Percentiles rank a stretch among this genome's conserved stretches.
phyloP scores from a whole-genome alignment of 805 yeast species.

The Teunomyces cretensis region DNA sequence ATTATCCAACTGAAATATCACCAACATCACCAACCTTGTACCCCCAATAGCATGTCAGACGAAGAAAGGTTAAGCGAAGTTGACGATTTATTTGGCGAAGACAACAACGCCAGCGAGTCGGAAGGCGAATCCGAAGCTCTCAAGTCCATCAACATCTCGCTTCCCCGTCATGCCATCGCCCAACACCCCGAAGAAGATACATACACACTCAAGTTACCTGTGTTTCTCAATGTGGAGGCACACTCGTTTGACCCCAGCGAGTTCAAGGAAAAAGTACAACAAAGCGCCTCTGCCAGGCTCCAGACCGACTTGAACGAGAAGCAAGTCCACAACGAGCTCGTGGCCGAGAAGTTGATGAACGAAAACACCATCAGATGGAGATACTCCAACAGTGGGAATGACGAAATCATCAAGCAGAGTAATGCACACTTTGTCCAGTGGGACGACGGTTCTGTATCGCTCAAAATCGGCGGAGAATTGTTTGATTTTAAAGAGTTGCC shows the following conservation, averaged over 20 bases:
- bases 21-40: too few relatives aligned
- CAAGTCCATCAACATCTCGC: slow-evolving; percentile 36
- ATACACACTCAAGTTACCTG: slow-evolving; percentile 68
- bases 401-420: slow-evolving; percentile 77
- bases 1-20: too few relatives aligned
- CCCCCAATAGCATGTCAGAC: slow-evolving; percentile 10
- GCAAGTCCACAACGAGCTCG: slow-evolving; percentile 44
- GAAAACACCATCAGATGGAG: slow-evolving; percentile 95
- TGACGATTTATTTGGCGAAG: slow-evolving; percentile 38
- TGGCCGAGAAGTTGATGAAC: slow-evolving; percentile 65
- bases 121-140: slow-evolving; percentile 32
- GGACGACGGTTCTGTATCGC: slow-evolving; percentile 88
- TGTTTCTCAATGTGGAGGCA: slow-evolving; percentile 79
- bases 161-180: slow-evolving; percentile 52
- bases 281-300: slow-evolving; percentile 32
- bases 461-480: slow-evolving; percentile 83
- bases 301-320: slow-evolving; percentile 34
- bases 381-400: slow-evolving; percentile 70
- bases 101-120: slow-evolving; percentile 31
- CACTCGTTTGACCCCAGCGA: slow-evolving; percentile 78
- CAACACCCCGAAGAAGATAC: slow-evolving; percentile 34
- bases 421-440: slow-evolving; percentile 89
- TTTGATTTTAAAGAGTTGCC: slow-evolving; percentile 74
- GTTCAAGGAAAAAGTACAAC: slow-evolving; percentile 52
- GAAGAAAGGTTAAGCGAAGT: slow-evolving; percentile 20